Evolutionary conservation across 2,329 filamentous ascomycete species (phyloP).

Genomic region (Cladosporium sp.): DNA sequence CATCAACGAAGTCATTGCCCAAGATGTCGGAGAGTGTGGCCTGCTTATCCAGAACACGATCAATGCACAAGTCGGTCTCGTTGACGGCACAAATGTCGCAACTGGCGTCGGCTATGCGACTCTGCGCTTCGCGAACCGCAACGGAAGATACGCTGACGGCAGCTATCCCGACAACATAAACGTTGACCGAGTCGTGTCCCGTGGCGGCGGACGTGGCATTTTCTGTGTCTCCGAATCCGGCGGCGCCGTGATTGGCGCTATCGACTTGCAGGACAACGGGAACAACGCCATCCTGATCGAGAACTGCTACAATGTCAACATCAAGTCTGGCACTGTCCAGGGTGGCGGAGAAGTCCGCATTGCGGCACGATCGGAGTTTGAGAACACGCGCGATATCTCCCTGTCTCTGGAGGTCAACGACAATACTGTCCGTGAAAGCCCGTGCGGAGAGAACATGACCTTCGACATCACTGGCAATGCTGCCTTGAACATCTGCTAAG

Average conservation of each 20-base stretch:
- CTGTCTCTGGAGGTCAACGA: slow-evolving; percentile 46
- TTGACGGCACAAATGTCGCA: slow-evolving; percentile 52
- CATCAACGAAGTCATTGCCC: slow-evolving; percentile 48
- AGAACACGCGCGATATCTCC: slow-evolving; percentile 47
- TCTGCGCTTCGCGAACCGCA: slow-evolving; percentile 52
- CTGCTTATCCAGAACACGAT: slow-evolving; percentile 50
- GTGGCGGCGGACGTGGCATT: slow-evolving; percentile 51
- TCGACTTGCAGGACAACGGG: slow-evolving; percentile 49
- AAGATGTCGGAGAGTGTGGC: slow-evolving; percentile 51
- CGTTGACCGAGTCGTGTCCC: slow-evolving; percentile 49
- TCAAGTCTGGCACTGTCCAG: slow-evolving; percentile 46
- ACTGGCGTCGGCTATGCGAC: slow-evolving; percentile 50
- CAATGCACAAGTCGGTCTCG: slow-evolving; percentile 46
- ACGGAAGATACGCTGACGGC: slow-evolving; percentile 45
- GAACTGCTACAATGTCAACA: slow-evolving; percentile 53
- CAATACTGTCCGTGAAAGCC: slow-evolving; percentile 48
- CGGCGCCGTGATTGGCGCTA: slow-evolving; percentile 43
- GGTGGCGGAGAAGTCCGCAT: slow-evolving; percentile 52
- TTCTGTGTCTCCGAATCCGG: slow-evolving; percentile 55
- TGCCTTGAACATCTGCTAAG: slow-evolving; percentile 37
- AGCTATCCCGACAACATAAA: slow-evolving; percentile 49
- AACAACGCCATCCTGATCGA: slow-evolving; percentile 54
- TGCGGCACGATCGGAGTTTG: slow-evolving; percentile 48
- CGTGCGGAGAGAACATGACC: slow-evolving; percentile 49
- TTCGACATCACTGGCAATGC: slow-evolving; percentile 47